A percentile compares a stretch with the other conserved stretches of the same genome.
Conservation (phyloP, 345 rosid species). For the Psidium guajava region DNA sequence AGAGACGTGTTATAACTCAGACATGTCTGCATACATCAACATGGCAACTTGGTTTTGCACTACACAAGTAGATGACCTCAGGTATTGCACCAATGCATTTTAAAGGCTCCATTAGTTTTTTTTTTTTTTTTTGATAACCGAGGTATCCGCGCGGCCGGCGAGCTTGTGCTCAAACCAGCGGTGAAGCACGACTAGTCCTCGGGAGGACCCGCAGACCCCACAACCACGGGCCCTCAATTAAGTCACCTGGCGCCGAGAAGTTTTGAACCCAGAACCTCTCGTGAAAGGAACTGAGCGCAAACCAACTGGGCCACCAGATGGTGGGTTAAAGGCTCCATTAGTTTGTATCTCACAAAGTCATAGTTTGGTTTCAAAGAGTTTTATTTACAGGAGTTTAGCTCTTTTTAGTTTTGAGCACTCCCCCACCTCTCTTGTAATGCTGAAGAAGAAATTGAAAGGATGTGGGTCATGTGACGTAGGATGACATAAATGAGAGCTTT, state of each 20-base stretch:
- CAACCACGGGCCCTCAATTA: too few species aligned
- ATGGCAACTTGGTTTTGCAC: neutral
- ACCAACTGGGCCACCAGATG: too few species aligned
- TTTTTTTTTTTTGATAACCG: too few species aligned
- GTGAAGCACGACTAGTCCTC: too few species aligned
- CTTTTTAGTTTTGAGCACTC: neutral
- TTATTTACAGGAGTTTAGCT: neutral
- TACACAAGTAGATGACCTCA: neutral
- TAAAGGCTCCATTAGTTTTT: too few species aligned
- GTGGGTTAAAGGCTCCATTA: neutral
- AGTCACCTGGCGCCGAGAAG: too few species aligned
- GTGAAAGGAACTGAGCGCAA: too few species aligned
- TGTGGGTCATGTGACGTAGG: neutral
- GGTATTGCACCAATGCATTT: neutral
- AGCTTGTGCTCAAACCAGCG: too few species aligned
- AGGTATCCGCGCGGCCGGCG: too few species aligned
- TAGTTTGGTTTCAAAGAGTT: neutral
- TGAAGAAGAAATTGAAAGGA: neutral
- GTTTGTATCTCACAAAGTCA: neutral
- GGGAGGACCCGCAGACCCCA: too few species aligned
- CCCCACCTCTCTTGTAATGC: neutral
- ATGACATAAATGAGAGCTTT: neutral
- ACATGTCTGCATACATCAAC: neutral
- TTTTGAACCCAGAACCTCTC: too few species aligned
- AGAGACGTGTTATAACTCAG: too few species aligned